Evolutionary conservation across 441 rosid species (phyloP).

Genomic region (Lepidium campestre): DNA sequence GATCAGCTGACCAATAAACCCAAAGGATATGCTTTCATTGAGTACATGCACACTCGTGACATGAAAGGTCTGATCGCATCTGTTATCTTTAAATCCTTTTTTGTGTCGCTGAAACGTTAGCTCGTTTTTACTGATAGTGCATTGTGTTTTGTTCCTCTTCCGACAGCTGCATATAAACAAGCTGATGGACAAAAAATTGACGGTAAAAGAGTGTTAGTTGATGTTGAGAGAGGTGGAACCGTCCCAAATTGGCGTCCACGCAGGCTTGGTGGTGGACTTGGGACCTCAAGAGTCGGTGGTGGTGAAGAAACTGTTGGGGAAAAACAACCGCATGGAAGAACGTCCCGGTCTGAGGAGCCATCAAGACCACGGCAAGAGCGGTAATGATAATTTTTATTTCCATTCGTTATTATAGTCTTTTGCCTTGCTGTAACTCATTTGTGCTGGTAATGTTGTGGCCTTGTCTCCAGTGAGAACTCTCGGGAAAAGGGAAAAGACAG

Average conservation of each 20-base stretch:
- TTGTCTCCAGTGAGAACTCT: conserved; percentile 46
- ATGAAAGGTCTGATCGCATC: conserved; percentile 62
- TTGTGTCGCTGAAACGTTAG: background rate
- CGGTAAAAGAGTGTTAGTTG: conserved; percentile 91
- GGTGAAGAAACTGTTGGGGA: conserved; percentile 80
- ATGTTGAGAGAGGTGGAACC: conserved; percentile 93
- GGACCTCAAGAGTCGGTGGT: conserved; percentile 75
- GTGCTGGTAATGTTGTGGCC: background rate
- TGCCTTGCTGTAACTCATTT: background rate
- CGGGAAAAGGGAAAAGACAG: conserved; percentile 71
- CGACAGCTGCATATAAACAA: conserved; percentile 87
- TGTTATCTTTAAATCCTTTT: background rate
- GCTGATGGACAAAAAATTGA: conserved; percentile 96
- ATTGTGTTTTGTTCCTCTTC: background rate
- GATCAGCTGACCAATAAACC: conserved; percentile 71
- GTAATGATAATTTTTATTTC: conserved; percentile 23
- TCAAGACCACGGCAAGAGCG: conserved; percentile 57
- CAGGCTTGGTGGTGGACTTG: conserved; percentile 95
- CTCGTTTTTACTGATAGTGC: background rate
- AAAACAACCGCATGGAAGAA: conserved; percentile 41
- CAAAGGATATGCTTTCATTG: conserved; percentile 87
- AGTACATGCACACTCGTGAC: conserved; percentile 86
- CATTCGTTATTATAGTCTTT: background rate
- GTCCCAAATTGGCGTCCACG: conserved; percentile 99
- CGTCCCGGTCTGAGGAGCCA: conserved; percentile 74